Evolutionary conservation across 306 rosid species (phyloP), one percentile per base, ranked within the genome.

Genomic region (Adenanthera pavonina): DNA sequence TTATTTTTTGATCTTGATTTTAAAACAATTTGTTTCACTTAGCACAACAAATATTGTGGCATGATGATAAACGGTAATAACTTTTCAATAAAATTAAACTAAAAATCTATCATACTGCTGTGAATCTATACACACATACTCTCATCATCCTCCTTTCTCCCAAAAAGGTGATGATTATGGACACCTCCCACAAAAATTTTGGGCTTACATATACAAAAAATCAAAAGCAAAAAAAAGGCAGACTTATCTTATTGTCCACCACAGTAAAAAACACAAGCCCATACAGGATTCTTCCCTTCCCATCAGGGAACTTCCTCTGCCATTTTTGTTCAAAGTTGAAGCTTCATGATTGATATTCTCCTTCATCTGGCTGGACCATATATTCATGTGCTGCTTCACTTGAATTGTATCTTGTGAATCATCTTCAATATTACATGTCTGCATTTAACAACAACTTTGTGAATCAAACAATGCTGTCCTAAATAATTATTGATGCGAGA

Each of bases 211-310:
- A 69, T 6, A 36, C 43, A 19, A 35, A 59, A 3, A 10, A 3
- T 2, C 14, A 11, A 25, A 62, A 12, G 14, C 3, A 34, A 7
- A 51, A 7, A 51, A 33, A 72, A 40, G 80, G 79, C 2, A 74
- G 81, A 85, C 89, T 83, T 41, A 69, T 68, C 77, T 82, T 86
- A 78, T 35, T 85, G 87, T 85, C 87, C 80, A 87, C 88, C 85
- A 66, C 62, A 64, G 74, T 16, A 81, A 54, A 80, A 77, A 80
- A 82, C 77, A 38, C 71, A 3, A 70, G 64, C 78, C 81, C 76
- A 51, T 56, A 75, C 76, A 84, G 94, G 89, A 67, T 76, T 82
- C 83, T 84, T 87, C 92, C 88, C 82, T 88, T 89, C 85, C 94
- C 91, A 77, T 77, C 34, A 59, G 88, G 91, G 90, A 86, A 77